A percentile compares a stretch with the other conserved stretches of the same genome.
Evolutionary conservation across 345 rosid species (phyloP).

Genomic region (Rhodamnia rubescens): DNA sequence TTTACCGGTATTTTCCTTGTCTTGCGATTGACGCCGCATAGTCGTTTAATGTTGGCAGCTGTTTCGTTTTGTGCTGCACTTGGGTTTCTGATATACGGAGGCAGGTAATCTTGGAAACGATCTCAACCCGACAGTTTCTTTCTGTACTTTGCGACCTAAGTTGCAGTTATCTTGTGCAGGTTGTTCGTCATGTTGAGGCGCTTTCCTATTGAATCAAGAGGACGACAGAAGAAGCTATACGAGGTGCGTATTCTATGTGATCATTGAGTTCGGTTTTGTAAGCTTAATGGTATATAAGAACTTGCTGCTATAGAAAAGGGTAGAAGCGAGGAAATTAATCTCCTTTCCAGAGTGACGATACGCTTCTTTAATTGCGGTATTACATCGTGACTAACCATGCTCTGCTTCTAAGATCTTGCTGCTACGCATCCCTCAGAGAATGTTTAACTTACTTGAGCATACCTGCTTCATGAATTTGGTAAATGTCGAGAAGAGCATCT

Average conservation of each 20-base stretch:
- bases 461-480: background rate
- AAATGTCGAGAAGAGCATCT: background rate
- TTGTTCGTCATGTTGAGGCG: slow-evolving; percentile 68
- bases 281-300: rapidly evolving
- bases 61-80: slow-evolving; percentile 57
- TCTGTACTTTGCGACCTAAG: background rate
- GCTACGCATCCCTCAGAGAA: background rate
- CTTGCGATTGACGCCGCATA: background rate
- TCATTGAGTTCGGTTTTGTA: background rate
- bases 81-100: slow-evolving; percentile 73
- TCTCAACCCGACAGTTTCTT: background rate
- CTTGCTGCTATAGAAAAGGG: background rate
- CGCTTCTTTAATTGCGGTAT: background rate
- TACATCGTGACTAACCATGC: background rate
- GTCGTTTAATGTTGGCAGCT: slow-evolving; percentile 26
- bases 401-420: background rate
- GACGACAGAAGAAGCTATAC: slow-evolving; percentile 73
- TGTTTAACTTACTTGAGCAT: background rate
- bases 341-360: background rate
- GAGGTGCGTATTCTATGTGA: slow-evolving; percentile 31
- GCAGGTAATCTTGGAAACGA: slow-evolving; percentile 32
- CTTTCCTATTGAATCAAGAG: slow-evolving; percentile 85
- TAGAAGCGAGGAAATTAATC: background rate
- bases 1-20: background rate
- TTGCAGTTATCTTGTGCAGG: slow-evolving; percentile 8